Base-by-base conservation (phyloP, 352 stramenopile genomes). In the Pythium scleroteichum region DNA sequence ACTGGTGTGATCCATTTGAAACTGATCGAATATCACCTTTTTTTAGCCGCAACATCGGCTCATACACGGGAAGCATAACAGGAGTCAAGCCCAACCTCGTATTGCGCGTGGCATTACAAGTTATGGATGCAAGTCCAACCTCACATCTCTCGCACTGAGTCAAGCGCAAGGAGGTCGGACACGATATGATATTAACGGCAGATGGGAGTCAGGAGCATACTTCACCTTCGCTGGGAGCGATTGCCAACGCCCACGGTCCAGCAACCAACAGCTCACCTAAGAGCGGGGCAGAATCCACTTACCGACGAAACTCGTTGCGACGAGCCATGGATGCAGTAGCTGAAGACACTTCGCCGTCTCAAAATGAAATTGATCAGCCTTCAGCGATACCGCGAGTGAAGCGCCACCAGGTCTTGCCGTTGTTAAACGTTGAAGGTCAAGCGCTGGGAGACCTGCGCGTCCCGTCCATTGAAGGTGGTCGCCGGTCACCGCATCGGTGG, bases 361-460 rank as follows among this genome's bases (percentile, higher is more conserved):
- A 22, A 24, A 41, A 50, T 33, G 22, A 51, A 32, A 19, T 4
- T n/a, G 13, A 39, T 17, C 19, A 26, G 19, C 3, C 16, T n/a
- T 16, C 12, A 19, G 49, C 52, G 8, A 35, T 23, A 4, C 35
- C 53, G 20, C 50, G 52, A 8, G 52, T 58, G 17, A 67, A 41
- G 39, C 42, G 50, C 0, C 53, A 67, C 17, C 59, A 67, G 46
- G 59, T 67, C 13, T 32, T 56, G 24, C 59, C 59, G 12, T 7
- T 62, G 29, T 23, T 67, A 38, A 67, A 55, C 7, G 51, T 55
- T 14, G 51, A 67, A 29, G 32, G 50, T 3, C 33, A 67, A 19
- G 17, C 46, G 1, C 9, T 67, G 27, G 59, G 47, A 1, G 24
- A 14, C 5, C 20, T 67, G 0, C 23, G n/a, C 12, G 14, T 46